Base-by-base conservation (phyloP, 257 asterid genomes). In the Primulina huaijiensis region DNA sequence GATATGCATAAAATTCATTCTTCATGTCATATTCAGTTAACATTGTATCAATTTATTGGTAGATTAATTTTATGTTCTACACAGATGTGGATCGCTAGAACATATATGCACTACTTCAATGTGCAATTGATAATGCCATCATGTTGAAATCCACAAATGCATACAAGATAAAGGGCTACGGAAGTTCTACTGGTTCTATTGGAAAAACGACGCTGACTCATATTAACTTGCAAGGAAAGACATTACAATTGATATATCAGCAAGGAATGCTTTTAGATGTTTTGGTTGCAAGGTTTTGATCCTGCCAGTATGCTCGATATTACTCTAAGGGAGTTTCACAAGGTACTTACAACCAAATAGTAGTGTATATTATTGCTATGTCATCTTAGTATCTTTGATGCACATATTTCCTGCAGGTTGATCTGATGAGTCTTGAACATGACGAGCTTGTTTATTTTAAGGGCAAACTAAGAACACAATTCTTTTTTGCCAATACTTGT, bases 261-360 rank as follows among this genome's bases (percentile, higher is more conserved):
- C 55, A 30, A 31, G 29, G 55, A 50, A 1, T 53, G 40, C 68
- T 60, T 71, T 68, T 53, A 43, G 19, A 16, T 14, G 33, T 61
- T 50, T 21, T 20, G 57, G 12, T 69, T 31, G 7, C 57, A 46
- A 69, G 35, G 27, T 35, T 69, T 46, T 25, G 63, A 31, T 71
- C 37, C 69, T 71, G 74, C 60, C 43, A 21, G 53, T 23, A n/a
- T 67, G 14, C 37, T 43, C 7, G 62, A 30, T 62, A 29, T 3
- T 14, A 19, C 27, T 16, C 5, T 9, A 62, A 71, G 55, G 69
- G 9, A 52, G 64, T 10, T 61, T 19, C 55, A 31, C 37, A 31
- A 62, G 75, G 69, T 71, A 70, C 61, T 19, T 62, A 60, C 34
- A 27, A 43, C 34, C 37, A 6, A 30, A 19, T 31, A 62, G 69